Conservation (phyloP, 495 filamentous ascomycete genomes). For the Trichoderma orchidacearum region DNA sequence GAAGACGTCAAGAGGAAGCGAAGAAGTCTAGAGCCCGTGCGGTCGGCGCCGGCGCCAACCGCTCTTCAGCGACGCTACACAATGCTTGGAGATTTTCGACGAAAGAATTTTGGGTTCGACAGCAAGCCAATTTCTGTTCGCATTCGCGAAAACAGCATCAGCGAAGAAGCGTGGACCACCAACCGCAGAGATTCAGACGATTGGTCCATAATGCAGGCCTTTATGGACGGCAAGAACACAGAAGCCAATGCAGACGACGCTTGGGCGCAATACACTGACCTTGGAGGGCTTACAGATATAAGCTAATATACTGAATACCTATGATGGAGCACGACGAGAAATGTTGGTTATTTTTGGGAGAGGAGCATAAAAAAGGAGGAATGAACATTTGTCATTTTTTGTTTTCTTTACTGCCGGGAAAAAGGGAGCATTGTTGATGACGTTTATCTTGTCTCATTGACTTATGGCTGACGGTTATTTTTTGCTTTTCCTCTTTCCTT, state of each 20-base stretch:
- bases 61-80: background rate
- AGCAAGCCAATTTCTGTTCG: background rate
- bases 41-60: background rate
- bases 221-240: constrained; percentile 1
- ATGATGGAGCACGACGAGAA: background rate
- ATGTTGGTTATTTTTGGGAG: no score
- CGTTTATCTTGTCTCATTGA: no score
- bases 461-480: no score
- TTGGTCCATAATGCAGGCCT: background rate
- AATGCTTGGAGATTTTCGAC: background rate
- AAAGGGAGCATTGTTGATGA: no score
- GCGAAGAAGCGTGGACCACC: background rate
- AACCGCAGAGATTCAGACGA: constrained; percentile 6
- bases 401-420: no score
- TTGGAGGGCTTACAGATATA: constrained; percentile 17
- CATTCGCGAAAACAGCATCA: background rate
- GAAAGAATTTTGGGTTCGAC: background rate
- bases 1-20: background rate
- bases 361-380: background rate
- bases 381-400: no score
- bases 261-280: constrained; percentile 19
- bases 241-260: constrained; percentile 10
- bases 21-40: background rate
- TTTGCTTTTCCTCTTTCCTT: background rate
- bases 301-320: background rate